A percentile compares a stretch with the other conserved stretches of the same genome.
phyloP scores from a whole-genome alignment of 164 flowering plant genomes.

The Litsea cubeba region DNA sequence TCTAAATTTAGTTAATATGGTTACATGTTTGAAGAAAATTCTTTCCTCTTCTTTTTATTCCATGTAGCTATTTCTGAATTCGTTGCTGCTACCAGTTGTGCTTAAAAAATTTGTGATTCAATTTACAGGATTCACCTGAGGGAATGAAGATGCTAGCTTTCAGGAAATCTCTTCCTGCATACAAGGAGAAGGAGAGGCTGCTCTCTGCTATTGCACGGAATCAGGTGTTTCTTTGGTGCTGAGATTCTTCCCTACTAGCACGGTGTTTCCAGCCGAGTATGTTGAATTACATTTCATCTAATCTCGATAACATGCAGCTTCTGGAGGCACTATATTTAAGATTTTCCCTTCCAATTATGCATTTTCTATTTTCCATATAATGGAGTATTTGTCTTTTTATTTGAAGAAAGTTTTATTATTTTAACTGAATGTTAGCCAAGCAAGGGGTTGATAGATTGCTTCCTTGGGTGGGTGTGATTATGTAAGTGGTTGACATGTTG shows the following conservation, averaged over 20 bases:
- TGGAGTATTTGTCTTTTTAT: neutral
- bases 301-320: conserved; percentile 1
- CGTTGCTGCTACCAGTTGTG: neutral
- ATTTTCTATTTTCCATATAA: neutral
- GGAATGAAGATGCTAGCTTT: conserved; percentile 78
- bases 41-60: no score
- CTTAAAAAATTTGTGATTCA: neutral
- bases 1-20: neutral
- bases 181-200: conserved; percentile 78
- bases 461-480: no score
- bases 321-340: conserved; percentile 1
- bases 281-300: conserved; percentile 10
- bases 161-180: conserved; percentile 82
- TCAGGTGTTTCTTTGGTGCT: conserved; percentile 56
- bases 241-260: conserved; percentile 13
- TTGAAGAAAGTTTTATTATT: no score
- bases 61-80: neutral
- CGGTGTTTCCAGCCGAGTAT: conserved; percentile 18
- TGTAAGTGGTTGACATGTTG: no score
- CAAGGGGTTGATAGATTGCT: no score
- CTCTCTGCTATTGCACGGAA: conserved; percentile 90
- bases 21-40: neutral
- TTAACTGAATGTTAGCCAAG: no score
- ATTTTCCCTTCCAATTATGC: neutral
- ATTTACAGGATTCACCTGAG: conserved; percentile 84